Conservation (phyloP, 208 protist species). For the Leishmania martiniquensis region DNA sequence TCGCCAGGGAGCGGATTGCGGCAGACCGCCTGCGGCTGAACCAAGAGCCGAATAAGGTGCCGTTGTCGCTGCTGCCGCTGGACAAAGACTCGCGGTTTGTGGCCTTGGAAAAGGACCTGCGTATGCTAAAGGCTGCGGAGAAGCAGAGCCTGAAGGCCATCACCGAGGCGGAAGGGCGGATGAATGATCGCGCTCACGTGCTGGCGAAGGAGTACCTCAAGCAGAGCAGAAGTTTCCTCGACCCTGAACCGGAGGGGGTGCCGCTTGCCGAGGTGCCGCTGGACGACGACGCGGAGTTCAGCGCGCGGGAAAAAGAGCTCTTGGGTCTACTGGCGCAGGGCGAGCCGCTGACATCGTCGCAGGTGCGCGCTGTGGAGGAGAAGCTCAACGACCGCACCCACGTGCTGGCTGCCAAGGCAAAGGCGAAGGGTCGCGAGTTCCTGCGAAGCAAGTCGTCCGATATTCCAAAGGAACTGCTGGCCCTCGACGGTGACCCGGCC, state of each 20-base stretch:
- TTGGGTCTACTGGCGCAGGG: constrained; percentile 37
- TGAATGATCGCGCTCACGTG: constrained; percentile 61
- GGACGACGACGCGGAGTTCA: constrained; percentile 53
- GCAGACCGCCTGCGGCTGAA: constrained; percentile 64
- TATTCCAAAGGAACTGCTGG: constrained; percentile 50
- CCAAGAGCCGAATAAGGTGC: constrained; percentile 62
- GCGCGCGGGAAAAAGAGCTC: constrained; percentile 42
- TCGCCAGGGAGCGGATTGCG: constrained; percentile 57
- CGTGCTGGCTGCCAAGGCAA: constrained; percentile 53
- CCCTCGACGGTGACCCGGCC: constrained; percentile 46
- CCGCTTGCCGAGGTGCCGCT: constrained; percentile 62
- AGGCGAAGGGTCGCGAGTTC: constrained; percentile 52
- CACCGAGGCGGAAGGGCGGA: constrained; percentile 37
- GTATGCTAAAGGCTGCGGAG: constrained; percentile 40
- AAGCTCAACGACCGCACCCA: constrained; percentile 69
- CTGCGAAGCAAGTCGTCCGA: constrained; percentile 50
- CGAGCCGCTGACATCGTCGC: constrained; percentile 31
- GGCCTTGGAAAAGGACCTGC: constrained; percentile 63
- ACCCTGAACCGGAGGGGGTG: constrained; percentile 73
- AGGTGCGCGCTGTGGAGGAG: constrained; percentile 47
- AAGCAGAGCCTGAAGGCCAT: constrained; percentile 38
- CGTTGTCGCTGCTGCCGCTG: constrained; percentile 59
- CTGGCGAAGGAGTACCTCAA: constrained; percentile 60
- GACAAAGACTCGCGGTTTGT: constrained; percentile 64
- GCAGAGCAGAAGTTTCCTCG: constrained; percentile 61